A percentile compares a stretch with the other conserved stretches of the same genome.
These are phyloP conservation scores for Hypoxylon sp. DNA, from an alignment of 2,329 filamentous ascomycete genomes.

Conservation along the genomic window DNA sequence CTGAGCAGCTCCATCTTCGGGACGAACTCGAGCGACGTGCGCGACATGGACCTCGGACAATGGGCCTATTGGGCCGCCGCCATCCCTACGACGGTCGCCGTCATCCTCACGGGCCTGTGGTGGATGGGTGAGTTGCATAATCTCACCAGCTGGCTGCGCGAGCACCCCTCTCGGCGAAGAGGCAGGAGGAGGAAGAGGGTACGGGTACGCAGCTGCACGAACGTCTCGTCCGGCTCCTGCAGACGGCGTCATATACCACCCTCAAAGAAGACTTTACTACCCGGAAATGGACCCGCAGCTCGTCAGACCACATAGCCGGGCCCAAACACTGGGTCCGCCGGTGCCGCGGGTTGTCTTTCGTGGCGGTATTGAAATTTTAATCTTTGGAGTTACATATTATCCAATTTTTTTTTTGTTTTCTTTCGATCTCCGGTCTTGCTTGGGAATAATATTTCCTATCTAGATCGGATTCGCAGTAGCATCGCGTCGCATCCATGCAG, in stretches of 20 bases:
- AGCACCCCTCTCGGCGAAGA: too few relatives aligned
- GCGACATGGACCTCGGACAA: slow-evolving; percentile 58
- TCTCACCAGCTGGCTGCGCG: slow-evolving; percentile 29
- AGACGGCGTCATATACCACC: slow-evolving; percentile 35
- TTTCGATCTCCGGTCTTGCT: slow-evolving; percentile 13
- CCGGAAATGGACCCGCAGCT: slow-evolving; percentile 23
- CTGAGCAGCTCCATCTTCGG: slow-evolving; percentile 53
- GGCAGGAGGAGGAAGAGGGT: too few relatives aligned
- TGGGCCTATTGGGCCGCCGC: slow-evolving; percentile 61
- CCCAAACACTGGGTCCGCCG: slow-evolving; percentile 29
- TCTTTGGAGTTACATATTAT: background rate
- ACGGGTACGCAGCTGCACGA: slow-evolving; percentile 27
- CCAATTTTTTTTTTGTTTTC: background rate
- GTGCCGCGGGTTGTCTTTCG: slow-evolving; percentile 25
- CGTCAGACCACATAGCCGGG: slow-evolving; percentile 29
- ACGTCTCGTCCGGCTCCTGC: slow-evolving; percentile 25
- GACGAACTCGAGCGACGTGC: slow-evolving; percentile 62
- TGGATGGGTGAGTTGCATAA: slow-evolving; percentile 41
- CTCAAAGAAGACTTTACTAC: slow-evolving; percentile 19
- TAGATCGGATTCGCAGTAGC: slow-evolving; percentile 24
- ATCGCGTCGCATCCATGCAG: too few relatives aligned
- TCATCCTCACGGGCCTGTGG: slow-evolving; percentile 41
- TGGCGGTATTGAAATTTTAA: slow-evolving; percentile 13
- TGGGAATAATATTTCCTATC: slow-evolving; percentile 18
- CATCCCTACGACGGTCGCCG: slow-evolving; percentile 54